Percentiles rank a stretch among this genome's conserved stretches.
These are phyloP conservation scores for Solanum boliviense DNA, from an alignment of 257 asterid species.

Conservation along the genomic window DNA sequence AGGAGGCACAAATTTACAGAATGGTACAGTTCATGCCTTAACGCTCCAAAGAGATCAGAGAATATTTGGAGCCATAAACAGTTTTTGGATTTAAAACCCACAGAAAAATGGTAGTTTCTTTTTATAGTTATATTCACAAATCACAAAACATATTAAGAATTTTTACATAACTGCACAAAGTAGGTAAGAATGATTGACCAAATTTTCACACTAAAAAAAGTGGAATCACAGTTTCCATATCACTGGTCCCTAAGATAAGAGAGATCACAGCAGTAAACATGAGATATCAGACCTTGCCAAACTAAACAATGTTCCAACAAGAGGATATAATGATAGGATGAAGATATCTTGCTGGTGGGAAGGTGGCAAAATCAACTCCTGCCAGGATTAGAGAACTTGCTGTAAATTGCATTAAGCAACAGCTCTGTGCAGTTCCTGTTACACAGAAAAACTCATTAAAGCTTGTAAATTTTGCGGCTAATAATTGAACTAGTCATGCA, in stretches of 20 bases:
- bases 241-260: not conserved
- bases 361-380: constrained; percentile 47
- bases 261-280: not conserved
- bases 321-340: not conserved
- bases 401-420: not conserved
- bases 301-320: not conserved
- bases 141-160: not conserved
- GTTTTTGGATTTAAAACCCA: not conserved
- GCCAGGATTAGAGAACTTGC: constrained; percentile 48
- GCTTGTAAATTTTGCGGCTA: not conserved
- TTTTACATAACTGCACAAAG: not conserved
- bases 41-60: not conserved
- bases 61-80: not conserved
- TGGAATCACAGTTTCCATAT: not conserved
- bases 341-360: constrained; percentile 50
- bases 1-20: not conserved
- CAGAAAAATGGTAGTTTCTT: not conserved
- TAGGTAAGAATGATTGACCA: not conserved
- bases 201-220: not conserved
- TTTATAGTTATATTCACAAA: not conserved
- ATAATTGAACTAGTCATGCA: not conserved
- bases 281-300: not conserved
- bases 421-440: constrained; percentile 45
- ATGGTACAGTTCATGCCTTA: not conserved
- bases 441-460: not conserved